Conservation (phyloP, 2,329 filamentous ascomycete species). For the Aotearoamyces nothofagi region DNA sequence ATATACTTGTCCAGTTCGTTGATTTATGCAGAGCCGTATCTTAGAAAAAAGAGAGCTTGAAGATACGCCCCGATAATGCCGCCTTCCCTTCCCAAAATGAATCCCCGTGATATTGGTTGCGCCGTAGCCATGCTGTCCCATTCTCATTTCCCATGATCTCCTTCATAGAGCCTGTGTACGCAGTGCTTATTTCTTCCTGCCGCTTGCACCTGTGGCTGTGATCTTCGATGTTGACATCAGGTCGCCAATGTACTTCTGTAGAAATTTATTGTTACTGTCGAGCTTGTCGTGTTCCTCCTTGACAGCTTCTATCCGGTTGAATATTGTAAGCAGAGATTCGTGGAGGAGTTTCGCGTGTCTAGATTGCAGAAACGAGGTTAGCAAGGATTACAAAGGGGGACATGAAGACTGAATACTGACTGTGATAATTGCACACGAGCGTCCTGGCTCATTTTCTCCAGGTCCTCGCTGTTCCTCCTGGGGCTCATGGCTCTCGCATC, state of each 20-base stretch:
- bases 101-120: no score
- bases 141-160: no score
- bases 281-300: constrained; percentile 93
- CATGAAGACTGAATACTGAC: constrained; percentile 25
- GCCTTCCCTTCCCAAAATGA: no score
- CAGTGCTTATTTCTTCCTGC: constrained; percentile 6
- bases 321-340: constrained; percentile 75
- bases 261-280: constrained; percentile 89
- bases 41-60: no score
- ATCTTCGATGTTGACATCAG: constrained; percentile 78
- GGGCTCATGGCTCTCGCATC: constrained; percentile 94
- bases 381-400: not conserved
- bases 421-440: constrained; percentile 48
- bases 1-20: no score
- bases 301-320: constrained; percentile 88
- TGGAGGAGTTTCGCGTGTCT: constrained; percentile 85
- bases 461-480: constrained; percentile 74
- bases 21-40: no score
- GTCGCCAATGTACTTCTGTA: constrained; percentile 96
- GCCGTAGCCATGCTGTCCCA: no score
- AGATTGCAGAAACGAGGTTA: constrained; percentile 3
- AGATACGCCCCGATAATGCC: no score
- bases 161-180: no score
- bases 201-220: constrained; percentile 28
- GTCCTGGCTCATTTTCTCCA: constrained; percentile 74